Evolutionary conservation across 2,329 filamentous ascomycete species (phyloP), one percentile per base, ranked within the genome.

Genomic region (Ceratocystis colombiana): DNA sequence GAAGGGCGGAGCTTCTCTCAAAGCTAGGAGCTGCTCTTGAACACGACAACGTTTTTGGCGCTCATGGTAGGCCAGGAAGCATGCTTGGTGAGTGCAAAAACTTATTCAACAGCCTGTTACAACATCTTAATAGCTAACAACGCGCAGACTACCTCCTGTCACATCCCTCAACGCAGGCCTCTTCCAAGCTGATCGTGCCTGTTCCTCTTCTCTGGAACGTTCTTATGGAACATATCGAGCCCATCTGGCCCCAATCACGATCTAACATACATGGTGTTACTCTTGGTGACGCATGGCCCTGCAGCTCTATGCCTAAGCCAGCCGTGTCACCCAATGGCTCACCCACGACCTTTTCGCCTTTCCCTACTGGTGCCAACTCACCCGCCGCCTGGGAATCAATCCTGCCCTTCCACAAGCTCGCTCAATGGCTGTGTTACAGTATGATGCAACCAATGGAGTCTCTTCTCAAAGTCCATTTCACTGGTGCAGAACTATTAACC

Each of bases 251-350:
- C 0, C 77, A 84, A 0, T 90, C 89, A 0, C 86, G 93, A 69
- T 96, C 93, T 0, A 85, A 88, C 69, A 88, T 99, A 71, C 90
- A 96, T 73, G 91, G 91, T 1, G 82, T 89, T 33, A 85, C 91
- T 0, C 84, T 99, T 17, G 94, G 94, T 66, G 94, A 99, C 73
- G 93, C 94, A 28, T 99, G 94, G 94, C 89, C 88, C 0, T 96
- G 92, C 76, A 85, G 83, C 10, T 84, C 86, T 41, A 90, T 97
- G 84, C 90, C 91, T 0, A 79, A 80, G 59, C 74, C 75, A 3
- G 64, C 72, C 0, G 30, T 20, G 15, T 70, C 73, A 7, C 69
- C 69, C 45, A 77, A 78, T 1, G 70, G 71, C n/a, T 83, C 80
- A 22, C 85, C 88, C 8, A 76, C 75, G 3, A 59, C 64, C 10